phyloP scores from a whole-genome alignment of 371 early-diverging fungal species.

The Enterocytospora artemiae region DNA sequence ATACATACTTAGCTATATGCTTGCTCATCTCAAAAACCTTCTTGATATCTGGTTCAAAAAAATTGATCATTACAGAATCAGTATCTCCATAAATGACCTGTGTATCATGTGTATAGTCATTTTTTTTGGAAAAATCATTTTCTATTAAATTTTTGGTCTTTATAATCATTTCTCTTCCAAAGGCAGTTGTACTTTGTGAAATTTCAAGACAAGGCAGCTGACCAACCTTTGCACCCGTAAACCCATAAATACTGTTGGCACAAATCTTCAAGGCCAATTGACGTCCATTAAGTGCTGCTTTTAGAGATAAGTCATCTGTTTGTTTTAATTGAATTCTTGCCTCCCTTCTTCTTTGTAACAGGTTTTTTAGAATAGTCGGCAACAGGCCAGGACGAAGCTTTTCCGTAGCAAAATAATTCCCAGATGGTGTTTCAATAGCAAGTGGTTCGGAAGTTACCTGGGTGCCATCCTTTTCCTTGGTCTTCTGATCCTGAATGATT shows the following conservation, averaged over 20 bases:
- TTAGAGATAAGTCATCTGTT: constrained; percentile 72
- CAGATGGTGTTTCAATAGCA: constrained; percentile 53
- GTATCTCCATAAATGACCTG: constrained; percentile 97
- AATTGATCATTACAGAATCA: constrained; percentile 98
- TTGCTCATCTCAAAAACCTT: constrained; percentile 48
- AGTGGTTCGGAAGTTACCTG: constrained; percentile 6
- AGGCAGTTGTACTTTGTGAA: constrained; percentile 91
- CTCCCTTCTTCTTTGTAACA: constrained; percentile 81
- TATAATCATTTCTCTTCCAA: constrained; percentile 93
- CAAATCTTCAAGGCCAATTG: constrained; percentile 92
- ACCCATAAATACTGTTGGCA: constrained; percentile 98
- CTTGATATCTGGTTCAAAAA: constrained; percentile 66
- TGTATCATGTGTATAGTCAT: constrained; percentile 76
- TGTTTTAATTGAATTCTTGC: constrained; percentile 78
- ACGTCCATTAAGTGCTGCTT: constrained; percentile 83
- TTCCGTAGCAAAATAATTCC: constrained; percentile 70
- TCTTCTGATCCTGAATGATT: constrained; percentile 64
- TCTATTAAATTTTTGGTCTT: constrained; percentile 78
- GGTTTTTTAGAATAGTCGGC: constrained; percentile 78
- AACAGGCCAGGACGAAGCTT: constrained; percentile 72
- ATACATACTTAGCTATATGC: constrained; percentile 66
- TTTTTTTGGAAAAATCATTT: constrained; percentile 66
- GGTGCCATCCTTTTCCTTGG: constrained; percentile 56
- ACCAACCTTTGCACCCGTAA: constrained; percentile 92
- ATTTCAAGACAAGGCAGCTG: constrained; percentile 91